phyloP scores from a whole-genome alignment of 352 stramenopile genomes.

The Phytopythium kandeliae region DNA sequence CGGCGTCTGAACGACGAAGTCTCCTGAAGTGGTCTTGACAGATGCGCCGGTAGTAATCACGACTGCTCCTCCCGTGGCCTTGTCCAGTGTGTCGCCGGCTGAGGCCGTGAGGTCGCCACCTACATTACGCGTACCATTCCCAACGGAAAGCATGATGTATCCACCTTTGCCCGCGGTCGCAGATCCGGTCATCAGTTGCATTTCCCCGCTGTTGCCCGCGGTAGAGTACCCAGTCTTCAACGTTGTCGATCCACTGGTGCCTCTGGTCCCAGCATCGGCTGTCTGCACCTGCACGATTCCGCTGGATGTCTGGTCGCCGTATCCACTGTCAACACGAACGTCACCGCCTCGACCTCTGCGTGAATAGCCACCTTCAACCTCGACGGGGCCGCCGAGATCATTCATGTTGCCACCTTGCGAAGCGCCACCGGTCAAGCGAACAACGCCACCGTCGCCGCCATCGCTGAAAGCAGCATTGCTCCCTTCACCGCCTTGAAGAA shows the following conservation, averaged over 20 bases:
- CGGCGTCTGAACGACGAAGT: slow-evolving; percentile 49
- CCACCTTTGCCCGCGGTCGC: slow-evolving; percentile 51
- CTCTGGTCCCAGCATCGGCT: slow-evolving; percentile 49
- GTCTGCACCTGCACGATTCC: slow-evolving; percentile 44
- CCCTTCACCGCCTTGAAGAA: slow-evolving; percentile 57
- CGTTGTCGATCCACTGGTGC: slow-evolving; percentile 38
- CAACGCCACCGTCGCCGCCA: slow-evolving; percentile 83
- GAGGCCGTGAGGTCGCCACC: slow-evolving; percentile 56
- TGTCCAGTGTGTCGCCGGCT: slow-evolving; percentile 64
- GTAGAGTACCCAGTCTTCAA: slow-evolving; percentile 57
- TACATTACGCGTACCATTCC: slow-evolving; percentile 38
- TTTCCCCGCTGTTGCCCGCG: slow-evolving; percentile 52
- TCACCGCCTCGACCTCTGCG: slow-evolving; percentile 49
- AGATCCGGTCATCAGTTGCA: slow-evolving; percentile 49
- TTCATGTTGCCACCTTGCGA: slow-evolving; percentile 57
- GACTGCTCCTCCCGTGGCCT: slow-evolving; percentile 45
- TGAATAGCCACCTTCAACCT: slow-evolving; percentile 66
- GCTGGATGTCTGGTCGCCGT: slow-evolving; percentile 45
- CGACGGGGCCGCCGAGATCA: slow-evolving; percentile 69
- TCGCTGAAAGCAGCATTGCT: slow-evolving; percentile 54
- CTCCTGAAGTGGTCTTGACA: slow-evolving; percentile 45
- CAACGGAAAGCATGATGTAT: slow-evolving; percentile 46
- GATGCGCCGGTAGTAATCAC: slow-evolving; percentile 53
- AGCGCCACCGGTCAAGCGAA: slow-evolving; percentile 78
- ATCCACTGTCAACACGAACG: slow-evolving; percentile 42